Base-by-base conservation (phyloP, 2,329 filamentous ascomycete species). In the Talaromyces sp. region DNA sequence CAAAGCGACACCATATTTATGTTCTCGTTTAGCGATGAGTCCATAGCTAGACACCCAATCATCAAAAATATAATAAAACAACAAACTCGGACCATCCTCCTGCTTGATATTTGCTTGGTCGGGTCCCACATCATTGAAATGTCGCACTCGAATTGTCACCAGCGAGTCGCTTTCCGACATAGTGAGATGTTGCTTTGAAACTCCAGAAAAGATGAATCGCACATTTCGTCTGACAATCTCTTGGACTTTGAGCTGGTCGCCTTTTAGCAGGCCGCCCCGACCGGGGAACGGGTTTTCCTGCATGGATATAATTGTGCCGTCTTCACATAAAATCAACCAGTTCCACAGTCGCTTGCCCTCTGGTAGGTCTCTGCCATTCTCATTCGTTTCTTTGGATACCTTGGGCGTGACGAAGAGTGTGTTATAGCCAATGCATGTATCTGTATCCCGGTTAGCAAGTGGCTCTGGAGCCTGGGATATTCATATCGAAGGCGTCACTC, bases 401-500 rank as follows among this genome's bases (percentile, higher is more conserved):
- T 83, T 55, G 82, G 78, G 71, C 78, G 73, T 64, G 24, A 69
- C 67, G 55, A 69, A 75, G 17, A 74, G 66, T 9, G 70, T 88
- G 67, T 90, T 90, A 64, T 86, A 89, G 22, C 88, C 88, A 37
- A 90, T 75, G 61, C 86, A 90, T 1, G 89, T 77, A 61, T 85
- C 85, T 88, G 47, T 5, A 3, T 3, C 3, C 13, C 3, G 32
- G 52, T 67, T 39, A 39, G 36, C 49, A 70, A 64, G 60, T 33
- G 47, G 42, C 8, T 3, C 40, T 40, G 29, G 24, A 9, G 24
- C 9, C 30, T 22, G 11, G 13, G 42, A 46, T 60, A 47, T 66
- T 47, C 17, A 41, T 4, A 14, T 11, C 30, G 16, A 22, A 19
- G 10, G 49, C 6, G 16, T 10, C 16, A 67, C 77, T 63, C 73